Evolutionary conservation across 2,329 filamentous ascomycete species (phyloP), one percentile per base, ranked within the genome.

Genomic region (Geosmithia flava): DNA sequence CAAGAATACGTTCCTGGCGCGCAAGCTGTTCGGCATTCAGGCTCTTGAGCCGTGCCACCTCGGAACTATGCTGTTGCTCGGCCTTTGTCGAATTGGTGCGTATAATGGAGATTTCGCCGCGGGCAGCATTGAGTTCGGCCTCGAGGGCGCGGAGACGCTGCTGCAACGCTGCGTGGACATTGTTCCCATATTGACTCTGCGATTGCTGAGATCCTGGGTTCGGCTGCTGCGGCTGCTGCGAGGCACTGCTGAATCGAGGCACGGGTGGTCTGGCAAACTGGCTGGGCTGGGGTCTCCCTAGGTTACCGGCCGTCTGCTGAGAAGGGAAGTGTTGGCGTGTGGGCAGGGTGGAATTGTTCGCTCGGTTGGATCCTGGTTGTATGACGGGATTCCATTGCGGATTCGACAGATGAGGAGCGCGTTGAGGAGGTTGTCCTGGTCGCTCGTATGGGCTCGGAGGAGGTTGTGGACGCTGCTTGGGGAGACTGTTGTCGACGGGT

Each of bases 101-200:
- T n/a, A 90, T 72, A 51, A 90, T 88, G 46, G 83, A 75, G 27
- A 81, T 80, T 60, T 90, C 85, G 46, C 87, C 87, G 17, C 77
- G 70, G 55, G 85, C 84, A 2, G 75, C 73, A 48, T 71, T 71
- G 16, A 83, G 70, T 46, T 80, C 76, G 6, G 73, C 65, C 53
- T 77, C 71, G 3, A 83, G 67, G 2, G 70, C 67, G 7, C 66
- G 64, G 33, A 81, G 62, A 39, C 75, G 71, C 29, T 75, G 72
- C 53, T 78, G 74, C 2, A 80, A 63, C 0, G 69, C 64, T 3
- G 69, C 61, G 6, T 74, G 50, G 23, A 73, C 60, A 50, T 70
- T 48, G 13, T 44, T 42, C 16, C 37, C 44, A 17, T 44, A 42
- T 15, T 46, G 44, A 27, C n/a, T 23, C 29, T 49, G 48, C 15